phyloP scores from a whole-genome alignment of 1,139 yeast species.

The Saccharomycopsis phalli region DNA sequence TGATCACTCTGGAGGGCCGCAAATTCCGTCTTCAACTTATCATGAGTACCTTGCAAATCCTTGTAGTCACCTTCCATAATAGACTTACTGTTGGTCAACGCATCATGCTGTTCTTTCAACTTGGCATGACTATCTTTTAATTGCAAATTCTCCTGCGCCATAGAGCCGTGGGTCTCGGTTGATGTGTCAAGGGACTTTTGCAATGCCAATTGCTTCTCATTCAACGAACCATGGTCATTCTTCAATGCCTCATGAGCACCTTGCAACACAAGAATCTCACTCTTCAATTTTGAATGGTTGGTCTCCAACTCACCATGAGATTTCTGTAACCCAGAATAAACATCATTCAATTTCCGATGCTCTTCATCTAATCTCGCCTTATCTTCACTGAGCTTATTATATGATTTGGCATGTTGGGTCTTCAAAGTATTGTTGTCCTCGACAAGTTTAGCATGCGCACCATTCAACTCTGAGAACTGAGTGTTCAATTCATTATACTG shows the following conservation, averaged over 20 bases:
- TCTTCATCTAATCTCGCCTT: background rate
- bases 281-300: slow-evolving; percentile 2
- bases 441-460: background rate
- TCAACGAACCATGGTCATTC: background rate
- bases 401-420: no score
- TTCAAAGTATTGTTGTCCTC: background rate
- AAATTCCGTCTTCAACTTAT: background rate
- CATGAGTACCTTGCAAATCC: slow-evolving; percentile 2
- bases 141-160: background rate
- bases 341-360: no score
- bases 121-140: background rate
- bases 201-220: background rate
- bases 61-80: background rate
- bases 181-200: background rate
- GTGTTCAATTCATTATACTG: slow-evolving; percentile 3
- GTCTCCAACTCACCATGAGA: slow-evolving; percentile 1
- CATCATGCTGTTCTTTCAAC: background rate
- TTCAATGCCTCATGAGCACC: background rate
- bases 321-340: background rate
- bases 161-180: background rate
- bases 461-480: slow-evolving; percentile 1
- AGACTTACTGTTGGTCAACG: background rate
- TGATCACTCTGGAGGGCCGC: slow-evolving; percentile 6
- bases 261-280: background rate
- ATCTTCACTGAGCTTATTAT: slow-evolving; percentile 1